phyloP scores from a whole-genome alignment of 2,329 filamentous ascomycete genomes.

The Diaporthe eres region DNA sequence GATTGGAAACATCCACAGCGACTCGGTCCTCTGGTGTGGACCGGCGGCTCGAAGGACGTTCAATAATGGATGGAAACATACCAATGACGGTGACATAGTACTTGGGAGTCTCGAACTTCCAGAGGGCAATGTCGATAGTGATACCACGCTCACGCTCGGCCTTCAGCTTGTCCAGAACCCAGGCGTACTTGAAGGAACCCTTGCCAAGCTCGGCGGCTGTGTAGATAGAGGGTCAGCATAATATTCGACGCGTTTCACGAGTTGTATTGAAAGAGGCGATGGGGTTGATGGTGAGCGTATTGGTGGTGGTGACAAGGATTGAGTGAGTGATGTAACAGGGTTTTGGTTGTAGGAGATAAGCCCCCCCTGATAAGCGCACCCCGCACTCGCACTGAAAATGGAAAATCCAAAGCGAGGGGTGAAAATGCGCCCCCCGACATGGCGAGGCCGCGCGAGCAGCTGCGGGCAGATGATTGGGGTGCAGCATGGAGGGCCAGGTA shows the following conservation, averaged over 20 bases:
- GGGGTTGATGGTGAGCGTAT: not conserved
- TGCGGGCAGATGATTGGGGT: slow-evolving; percentile 5
- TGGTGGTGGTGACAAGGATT: not conserved
- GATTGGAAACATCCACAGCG: slow-evolving; percentile 30
- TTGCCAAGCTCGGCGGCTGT: slow-evolving; percentile 97
- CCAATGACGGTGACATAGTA: slow-evolving; percentile 99
- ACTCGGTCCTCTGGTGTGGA: not conserved
- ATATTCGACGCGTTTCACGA: too few relatives aligned
- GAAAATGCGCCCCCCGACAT: slow-evolving; percentile 29
- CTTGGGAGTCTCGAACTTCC: slow-evolving; percentile 99
- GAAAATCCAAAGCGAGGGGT: slow-evolving; percentile 40
- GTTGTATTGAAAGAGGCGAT: too few relatives aligned
- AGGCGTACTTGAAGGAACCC: slow-evolving; percentile 99
- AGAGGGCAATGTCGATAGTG: slow-evolving; percentile 99
- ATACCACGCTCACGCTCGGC: slow-evolving; percentile 99
- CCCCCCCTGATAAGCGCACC: slow-evolving; percentile 33
- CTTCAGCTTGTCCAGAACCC: slow-evolving; percentile 99
- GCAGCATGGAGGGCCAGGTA: not conserved
- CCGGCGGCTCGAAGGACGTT: not conserved
- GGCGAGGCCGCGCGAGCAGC: slow-evolving; percentile 41
- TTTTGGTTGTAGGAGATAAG: slow-evolving; percentile 33
- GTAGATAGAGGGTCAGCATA: slow-evolving; percentile 41
- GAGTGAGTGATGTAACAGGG: slow-evolving; percentile 27
- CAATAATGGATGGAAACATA: slow-evolving; percentile 59
- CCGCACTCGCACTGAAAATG: slow-evolving; percentile 39